phyloP scores from a whole-genome alignment of 805 yeast species.

The Barnettozyma pratensis region DNA sequence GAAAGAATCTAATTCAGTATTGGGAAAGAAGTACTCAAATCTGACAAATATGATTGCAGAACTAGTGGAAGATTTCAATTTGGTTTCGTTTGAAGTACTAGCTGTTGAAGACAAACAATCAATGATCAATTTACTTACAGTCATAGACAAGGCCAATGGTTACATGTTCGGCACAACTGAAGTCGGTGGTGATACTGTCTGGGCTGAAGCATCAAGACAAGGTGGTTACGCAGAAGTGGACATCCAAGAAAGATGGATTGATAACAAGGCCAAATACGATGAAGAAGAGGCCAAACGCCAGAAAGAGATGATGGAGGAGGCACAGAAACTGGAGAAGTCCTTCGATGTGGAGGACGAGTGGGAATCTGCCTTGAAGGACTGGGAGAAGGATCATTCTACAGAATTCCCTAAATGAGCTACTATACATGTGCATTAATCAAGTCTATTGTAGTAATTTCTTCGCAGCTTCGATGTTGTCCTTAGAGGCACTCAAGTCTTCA shows the following conservation, averaged over 20 bases:
- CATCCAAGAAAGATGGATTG: slow-evolving; percentile 95
- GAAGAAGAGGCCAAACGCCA: slow-evolving; percentile 46
- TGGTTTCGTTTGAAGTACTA: slow-evolving; percentile 84
- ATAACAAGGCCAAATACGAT: slow-evolving; percentile 74
- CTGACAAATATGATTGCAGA: slow-evolving; percentile 78
- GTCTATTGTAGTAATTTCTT: slow-evolving; percentile 11
- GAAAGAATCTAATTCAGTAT: slow-evolving; percentile 62
- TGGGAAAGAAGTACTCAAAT: slow-evolving; percentile 56
- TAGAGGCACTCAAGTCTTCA: slow-evolving; percentile 28
- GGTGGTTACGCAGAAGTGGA: slow-evolving; percentile 58
- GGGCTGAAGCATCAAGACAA: slow-evolving; percentile 94
- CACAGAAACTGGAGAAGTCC: slow-evolving; percentile 35
- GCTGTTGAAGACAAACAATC: slow-evolving; percentile 88
- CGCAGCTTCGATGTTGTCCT: slow-evolving; percentile 23
- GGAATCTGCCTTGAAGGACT: slow-evolving; percentile 57
- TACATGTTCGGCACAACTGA: slow-evolving; percentile 91
- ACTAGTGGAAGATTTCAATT: slow-evolving; percentile 77
- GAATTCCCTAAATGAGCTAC: slow-evolving; percentile 10
- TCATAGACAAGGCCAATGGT: slow-evolving; percentile 89
- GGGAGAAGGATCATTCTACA: slow-evolving; percentile 42
- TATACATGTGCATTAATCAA: neutral
- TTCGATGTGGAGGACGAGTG: slow-evolving; percentile 65
- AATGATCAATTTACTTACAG: slow-evolving; percentile 76
- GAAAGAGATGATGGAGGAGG: slow-evolving; percentile 36
- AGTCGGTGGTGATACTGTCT: slow-evolving; percentile 92